Evolutionary conservation across 1,284 basidiomycete species (phyloP).

Genomic region (Cutaneotrichosporon sp.): DNA sequence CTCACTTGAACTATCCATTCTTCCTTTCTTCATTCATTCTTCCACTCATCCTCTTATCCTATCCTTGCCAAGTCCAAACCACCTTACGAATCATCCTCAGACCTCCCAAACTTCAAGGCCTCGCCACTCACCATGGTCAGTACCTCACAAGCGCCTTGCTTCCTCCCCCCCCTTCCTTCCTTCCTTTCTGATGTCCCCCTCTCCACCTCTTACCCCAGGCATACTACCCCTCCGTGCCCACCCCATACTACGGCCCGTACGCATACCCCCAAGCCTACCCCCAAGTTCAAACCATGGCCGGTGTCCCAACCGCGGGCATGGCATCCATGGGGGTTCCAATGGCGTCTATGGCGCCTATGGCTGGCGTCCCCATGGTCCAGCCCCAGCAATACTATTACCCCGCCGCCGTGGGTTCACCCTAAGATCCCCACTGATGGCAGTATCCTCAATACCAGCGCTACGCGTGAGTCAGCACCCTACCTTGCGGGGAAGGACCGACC

Average conservation of each 20-base stretch:
- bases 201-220: not conserved
- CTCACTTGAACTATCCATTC: too few relatives aligned
- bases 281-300: not conserved
- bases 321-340: not conserved
- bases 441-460: not conserved
- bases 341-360: not conserved
- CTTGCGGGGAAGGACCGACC: not conserved
- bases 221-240: not conserved
- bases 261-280: not conserved
- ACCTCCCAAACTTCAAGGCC: not conserved
- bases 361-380: not conserved
- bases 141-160: not conserved
- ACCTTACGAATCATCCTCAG: not conserved
- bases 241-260: not conserved
- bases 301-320: not conserved
- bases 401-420: not conserved
- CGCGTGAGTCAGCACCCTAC: not conserved
- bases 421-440: not conserved
- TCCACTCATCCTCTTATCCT: too few relatives aligned
- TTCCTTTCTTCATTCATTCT: too few relatives aligned
- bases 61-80: too few relatives aligned
- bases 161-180: too few relatives aligned
- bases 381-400: not conserved
- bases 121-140: constrained; percentile 3
- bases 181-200: not conserved